phyloP scores from a whole-genome alignment of 352 stramenopile genomes.

The Phytophthora tubulina region DNA sequence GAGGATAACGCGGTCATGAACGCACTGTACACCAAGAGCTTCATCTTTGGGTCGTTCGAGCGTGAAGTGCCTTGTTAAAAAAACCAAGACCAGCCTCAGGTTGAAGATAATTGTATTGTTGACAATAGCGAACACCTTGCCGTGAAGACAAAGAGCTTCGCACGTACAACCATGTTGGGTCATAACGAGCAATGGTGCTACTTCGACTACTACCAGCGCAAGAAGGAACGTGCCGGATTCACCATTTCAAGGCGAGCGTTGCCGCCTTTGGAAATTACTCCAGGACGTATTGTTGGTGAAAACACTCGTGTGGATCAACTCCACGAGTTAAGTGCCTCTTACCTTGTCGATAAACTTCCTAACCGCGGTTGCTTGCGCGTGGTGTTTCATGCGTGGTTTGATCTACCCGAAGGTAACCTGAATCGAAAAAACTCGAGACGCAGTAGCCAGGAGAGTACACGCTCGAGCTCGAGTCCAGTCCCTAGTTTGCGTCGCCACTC shows the following conservation, averaged over 20 bases:
- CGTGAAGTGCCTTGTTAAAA: constrained; percentile 18
- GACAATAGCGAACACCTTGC: constrained; percentile 23
- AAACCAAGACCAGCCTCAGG: background rate
- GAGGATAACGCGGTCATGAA: constrained; percentile 43
- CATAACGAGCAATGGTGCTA: constrained; percentile 51
- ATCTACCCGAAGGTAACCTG: background rate
- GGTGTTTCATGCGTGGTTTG: constrained; percentile 37
- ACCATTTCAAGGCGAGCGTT: constrained; percentile 39
- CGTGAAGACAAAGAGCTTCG: constrained; percentile 48
- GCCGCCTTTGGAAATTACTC: constrained; percentile 5
- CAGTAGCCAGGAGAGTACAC: constrained; percentile 1
- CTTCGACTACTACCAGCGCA: constrained; percentile 38
- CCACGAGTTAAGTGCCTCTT: constrained; percentile 33
- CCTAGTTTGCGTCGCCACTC: constrained; percentile 8
- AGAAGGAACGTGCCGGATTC: constrained; percentile 33
- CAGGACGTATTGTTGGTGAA: constrained; percentile 19
- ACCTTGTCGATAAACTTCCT: constrained; percentile 33
- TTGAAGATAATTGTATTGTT: background rate
- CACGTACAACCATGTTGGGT: constrained; percentile 18
- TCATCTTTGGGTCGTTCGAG: constrained; percentile 45
- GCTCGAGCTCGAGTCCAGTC: background rate
- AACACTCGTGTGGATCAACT: constrained; percentile 37
- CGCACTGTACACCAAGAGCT: constrained; percentile 41
- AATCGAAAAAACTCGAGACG: constrained; percentile 17
- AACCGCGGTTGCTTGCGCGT: constrained; percentile 29